Conservation (phyloP, 805 yeast genomes). For the Spathaspora passalidarum region DNA sequence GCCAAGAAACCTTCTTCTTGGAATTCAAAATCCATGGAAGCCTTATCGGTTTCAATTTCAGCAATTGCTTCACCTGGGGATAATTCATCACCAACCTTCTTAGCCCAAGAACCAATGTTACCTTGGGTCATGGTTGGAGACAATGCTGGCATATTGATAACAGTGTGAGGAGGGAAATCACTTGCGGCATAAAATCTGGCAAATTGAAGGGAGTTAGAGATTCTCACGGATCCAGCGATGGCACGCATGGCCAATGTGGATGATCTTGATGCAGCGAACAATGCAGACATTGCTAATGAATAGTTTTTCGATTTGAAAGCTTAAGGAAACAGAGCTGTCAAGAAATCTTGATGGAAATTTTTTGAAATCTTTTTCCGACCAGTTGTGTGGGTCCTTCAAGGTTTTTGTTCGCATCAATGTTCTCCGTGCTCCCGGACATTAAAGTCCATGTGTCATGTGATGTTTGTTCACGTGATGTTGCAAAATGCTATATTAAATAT, state of each 20-base stretch:
- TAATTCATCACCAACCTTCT: constrained; percentile 83
- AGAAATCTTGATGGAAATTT: not conserved
- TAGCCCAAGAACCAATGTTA: constrained; percentile 85
- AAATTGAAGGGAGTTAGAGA: constrained; percentile 23
- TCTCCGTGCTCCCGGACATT: constrained; percentile 10
- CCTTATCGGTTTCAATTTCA: constrained; percentile 97
- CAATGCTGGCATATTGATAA: constrained; percentile 96
- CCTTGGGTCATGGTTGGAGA: constrained; percentile 99
- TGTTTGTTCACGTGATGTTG: not conserved
- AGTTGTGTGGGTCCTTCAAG: not conserved
- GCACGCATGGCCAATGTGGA: constrained; percentile 17
- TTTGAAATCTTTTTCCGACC: not conserved
- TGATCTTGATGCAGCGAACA: constrained; percentile 32
- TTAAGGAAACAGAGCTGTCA: not conserved
- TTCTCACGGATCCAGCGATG: constrained; percentile 11
- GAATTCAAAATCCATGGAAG: constrained; percentile 96
- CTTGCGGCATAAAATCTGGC: constrained; percentile 42
- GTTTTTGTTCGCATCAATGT: constrained; percentile 18
- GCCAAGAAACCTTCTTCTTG: constrained; percentile 95
- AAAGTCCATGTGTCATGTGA: not conserved
- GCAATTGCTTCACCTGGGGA: constrained; percentile 93
- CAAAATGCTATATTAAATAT: no score
- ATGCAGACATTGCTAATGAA: constrained; percentile 27
- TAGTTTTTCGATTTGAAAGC: not conserved
- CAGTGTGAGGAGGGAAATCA: constrained; percentile 75